Base-by-base conservation (phyloP, 116 monocot species). In the Papilionanthe hybrid region DNA sequence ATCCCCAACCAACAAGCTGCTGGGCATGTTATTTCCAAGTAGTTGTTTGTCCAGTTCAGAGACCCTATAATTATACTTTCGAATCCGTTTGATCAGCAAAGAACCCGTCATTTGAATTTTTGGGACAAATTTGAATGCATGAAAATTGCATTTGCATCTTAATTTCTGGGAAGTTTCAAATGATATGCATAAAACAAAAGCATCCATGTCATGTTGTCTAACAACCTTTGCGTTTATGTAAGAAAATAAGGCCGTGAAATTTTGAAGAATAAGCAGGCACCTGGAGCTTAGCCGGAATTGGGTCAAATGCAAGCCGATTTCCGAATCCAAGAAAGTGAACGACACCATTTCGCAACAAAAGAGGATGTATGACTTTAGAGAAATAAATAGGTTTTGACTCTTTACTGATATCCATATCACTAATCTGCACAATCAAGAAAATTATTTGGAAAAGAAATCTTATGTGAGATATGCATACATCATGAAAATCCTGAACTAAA, bases 271-370 rank as follows among this genome's bases (percentile, higher is more conserved):
- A 13, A 75, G 69, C n/a, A 75, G 23, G 11, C 69, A 96, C 96
- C 96, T 96, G 96, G 72, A 96, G 77, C 82, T 89, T 42, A 12
- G 82, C 37, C 71, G 93, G 90, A 32, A 96, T 63, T 74, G 93
- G 91, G 72, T 96, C 96, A 81, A 96, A 96, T 79, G 83, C 91
- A 43, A 96, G 86, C 18, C 96, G 90, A 79, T 96, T 96, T 77
- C 91, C 96, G 82, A 96, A 96, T 58, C 96, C 96, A 78, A 93
- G 87, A 66, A 96, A 96, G 78, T 96, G 96, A 72, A 96, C 90
- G 66, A 93, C 83, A 17, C 88, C 87, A 78, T 91, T 91, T 82
- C 68, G 85, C 71, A 72, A 80, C 18, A 96, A 81, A 32, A 91
- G 82, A 73, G 93, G 96, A 81, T 87, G 96, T 30, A 87, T 76